These are phyloP conservation scores for Spathaspora boniae DNA, from an alignment of 805 yeast species.

Conservation along the genomic window DNA sequence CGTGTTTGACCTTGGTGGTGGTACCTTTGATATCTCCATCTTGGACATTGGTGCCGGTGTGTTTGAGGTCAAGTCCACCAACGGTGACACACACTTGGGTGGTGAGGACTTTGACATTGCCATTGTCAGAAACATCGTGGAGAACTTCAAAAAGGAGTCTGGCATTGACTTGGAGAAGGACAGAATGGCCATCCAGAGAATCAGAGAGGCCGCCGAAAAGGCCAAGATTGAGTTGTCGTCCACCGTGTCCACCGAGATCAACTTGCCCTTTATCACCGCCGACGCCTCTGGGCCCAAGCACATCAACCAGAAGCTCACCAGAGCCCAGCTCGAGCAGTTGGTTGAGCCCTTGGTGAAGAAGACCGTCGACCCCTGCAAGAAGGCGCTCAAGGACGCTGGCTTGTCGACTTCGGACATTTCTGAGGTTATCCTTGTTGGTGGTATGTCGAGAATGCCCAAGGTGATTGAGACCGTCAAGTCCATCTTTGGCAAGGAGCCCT, in stretches of 20 bases:
- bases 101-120: constrained; percentile 91
- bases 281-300: constrained; percentile 81
- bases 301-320: constrained; percentile 64
- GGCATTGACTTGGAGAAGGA: constrained; percentile 65
- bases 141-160: constrained; percentile 69
- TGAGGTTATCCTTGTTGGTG: constrained; percentile 84
- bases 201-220: constrained; percentile 85
- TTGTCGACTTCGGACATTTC: constrained; percentile 61
- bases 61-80: constrained; percentile 95
- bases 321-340: constrained; percentile 64
- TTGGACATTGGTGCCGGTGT: constrained; percentile 97
- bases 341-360: constrained; percentile 69
- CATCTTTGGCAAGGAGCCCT: constrained; percentile 79
- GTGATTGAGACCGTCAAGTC: constrained; percentile 72
- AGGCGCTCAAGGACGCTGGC: constrained; percentile 79
- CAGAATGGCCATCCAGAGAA: constrained; percentile 79
- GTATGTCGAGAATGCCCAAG: constrained; percentile 92
- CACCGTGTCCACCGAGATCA: constrained; percentile 66
- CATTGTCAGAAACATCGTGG: constrained; percentile 78
- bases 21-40: constrained; percentile 96
- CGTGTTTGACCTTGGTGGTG: constrained; percentile 97
- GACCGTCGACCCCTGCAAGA: constrained; percentile 74
- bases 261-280: constrained; percentile 84
- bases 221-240: constrained; percentile 85
- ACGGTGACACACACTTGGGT: constrained; percentile 93